Evolutionary conservation across 2,329 filamentous ascomycete genomes (phyloP).

Genomic region (Fusarium solani-melongenae): DNA sequence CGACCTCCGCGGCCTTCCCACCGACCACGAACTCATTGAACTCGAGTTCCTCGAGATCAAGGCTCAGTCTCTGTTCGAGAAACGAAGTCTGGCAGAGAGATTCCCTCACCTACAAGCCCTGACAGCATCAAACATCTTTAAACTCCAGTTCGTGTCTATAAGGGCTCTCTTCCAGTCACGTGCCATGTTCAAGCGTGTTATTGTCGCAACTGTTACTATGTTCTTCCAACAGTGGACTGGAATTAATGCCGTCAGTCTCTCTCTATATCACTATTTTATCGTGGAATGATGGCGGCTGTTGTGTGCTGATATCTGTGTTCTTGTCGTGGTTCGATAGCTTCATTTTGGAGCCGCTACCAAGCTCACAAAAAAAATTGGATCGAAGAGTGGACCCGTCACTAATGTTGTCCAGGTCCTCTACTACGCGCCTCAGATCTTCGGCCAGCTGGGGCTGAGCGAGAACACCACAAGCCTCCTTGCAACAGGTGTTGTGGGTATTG

Average conservation of each 20-base stretch:
- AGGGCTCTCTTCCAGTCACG: constrained; percentile 71
- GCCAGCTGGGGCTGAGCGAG: constrained; percentile 67
- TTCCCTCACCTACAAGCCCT: constrained; percentile 73
- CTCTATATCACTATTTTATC: no score
- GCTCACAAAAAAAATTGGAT: no score
- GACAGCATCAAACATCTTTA: constrained; percentile 72
- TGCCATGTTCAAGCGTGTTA: constrained; percentile 74
- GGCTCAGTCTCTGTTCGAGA: constrained; percentile 73
- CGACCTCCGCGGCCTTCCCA: constrained; percentile 47
- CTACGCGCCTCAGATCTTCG: constrained; percentile 78
- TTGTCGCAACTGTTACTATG: constrained; percentile 72
- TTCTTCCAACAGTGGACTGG: constrained; percentile 64
- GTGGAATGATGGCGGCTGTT: no score
- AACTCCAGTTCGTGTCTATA: constrained; percentile 76
- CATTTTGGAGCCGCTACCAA: no score
- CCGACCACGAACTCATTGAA: constrained; percentile 45
- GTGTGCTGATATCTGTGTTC: no score
- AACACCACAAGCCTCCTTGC: constrained; percentile 69
- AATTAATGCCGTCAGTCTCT: no score
- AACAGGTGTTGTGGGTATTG: constrained; percentile 77
- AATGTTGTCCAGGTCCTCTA: no score
- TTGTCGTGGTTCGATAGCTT: no score
- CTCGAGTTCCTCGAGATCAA: constrained; percentile 51
- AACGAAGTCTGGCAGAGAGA: constrained; percentile 72
- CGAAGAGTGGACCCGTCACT: no score